These are phyloP conservation scores for Xylaria acuta DNA, from an alignment of 495 filamentous ascomycete genomes.

Conservation along the genomic window DNA sequence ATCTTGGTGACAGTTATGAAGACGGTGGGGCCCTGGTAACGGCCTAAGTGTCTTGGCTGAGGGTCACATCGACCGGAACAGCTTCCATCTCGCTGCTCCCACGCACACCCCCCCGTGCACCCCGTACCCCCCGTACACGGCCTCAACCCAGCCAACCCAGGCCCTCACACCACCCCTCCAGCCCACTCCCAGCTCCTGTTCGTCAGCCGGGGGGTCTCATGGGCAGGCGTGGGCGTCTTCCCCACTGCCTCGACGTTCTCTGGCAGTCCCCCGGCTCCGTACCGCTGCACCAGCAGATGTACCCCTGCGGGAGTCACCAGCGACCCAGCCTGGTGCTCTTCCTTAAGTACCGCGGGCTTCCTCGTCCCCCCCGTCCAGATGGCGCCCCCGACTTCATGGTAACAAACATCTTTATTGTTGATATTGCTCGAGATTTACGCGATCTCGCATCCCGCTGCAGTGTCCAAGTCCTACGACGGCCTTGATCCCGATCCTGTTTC, in stretches of 20 bases:
- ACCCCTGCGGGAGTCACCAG: constrained; percentile 31
- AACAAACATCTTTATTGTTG: constrained; percentile 28
- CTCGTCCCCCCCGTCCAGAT: constrained; percentile 25
- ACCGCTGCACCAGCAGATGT: constrained; percentile 17
- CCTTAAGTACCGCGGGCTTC: constrained; percentile 28
- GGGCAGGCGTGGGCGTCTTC: constrained; percentile 27
- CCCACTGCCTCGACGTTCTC: constrained; percentile 37
- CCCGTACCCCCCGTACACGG: constrained; percentile 29
- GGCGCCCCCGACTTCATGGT: constrained; percentile 29
- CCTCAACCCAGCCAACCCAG: constrained; percentile 27
- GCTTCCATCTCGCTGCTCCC: constrained; percentile 38
- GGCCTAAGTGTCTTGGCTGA: constrained; percentile 38
- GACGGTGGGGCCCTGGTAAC: constrained; percentile 35
- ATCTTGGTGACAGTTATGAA: constrained; percentile 20
- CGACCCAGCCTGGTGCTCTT: constrained; percentile 20
- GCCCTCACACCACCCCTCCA: constrained; percentile 35
- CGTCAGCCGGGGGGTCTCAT: constrained; percentile 39
- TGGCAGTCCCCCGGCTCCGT: constrained; percentile 27
- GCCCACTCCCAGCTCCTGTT: constrained; percentile 32
- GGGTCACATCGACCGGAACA: constrained; percentile 41
- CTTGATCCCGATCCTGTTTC: constrained; percentile 25
- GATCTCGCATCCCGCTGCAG: constrained; percentile 31
- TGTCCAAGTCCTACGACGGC: constrained; percentile 31
- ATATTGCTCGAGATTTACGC: constrained; percentile 39
- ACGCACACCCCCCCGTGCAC: too few species aligned